Evolutionary conservation across 2,329 filamentous ascomycete genomes (phyloP).

Genomic region (Aspergillus aculeatus): DNA sequence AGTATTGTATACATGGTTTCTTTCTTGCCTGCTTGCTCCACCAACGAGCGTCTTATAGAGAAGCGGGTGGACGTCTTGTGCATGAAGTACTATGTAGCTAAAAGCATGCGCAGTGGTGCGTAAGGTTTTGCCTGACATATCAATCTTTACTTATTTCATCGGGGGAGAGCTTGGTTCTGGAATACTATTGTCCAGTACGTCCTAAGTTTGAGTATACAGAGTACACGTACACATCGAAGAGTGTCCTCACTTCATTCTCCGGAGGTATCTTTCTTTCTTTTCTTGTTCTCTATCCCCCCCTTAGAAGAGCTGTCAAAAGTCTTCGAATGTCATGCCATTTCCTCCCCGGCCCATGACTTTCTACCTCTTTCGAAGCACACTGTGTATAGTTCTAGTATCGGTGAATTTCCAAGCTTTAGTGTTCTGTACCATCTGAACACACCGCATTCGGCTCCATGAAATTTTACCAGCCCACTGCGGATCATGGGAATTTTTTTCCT

Average conservation of each 20-base stretch:
- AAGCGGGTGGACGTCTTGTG: too few species aligned
- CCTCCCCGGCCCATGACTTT: background rate
- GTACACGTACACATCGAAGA: too few species aligned
- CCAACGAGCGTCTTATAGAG: background rate
- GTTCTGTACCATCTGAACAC: conserved; percentile 12
- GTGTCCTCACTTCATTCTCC: too few species aligned
- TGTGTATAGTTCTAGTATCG: background rate
- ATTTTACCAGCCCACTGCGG: conserved; percentile 24
- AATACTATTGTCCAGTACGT: too few species aligned
- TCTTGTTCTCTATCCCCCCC: background rate
- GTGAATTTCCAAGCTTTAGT: background rate
- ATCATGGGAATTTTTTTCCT: conserved; percentile 10
- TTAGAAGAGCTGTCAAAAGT: background rate
- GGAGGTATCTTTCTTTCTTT: background rate
- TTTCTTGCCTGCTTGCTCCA: background rate
- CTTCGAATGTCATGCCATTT: background rate
- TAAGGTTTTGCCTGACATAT: background rate
- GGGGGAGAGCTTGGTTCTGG: too few species aligned
- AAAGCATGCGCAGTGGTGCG: background rate
- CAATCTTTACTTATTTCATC: background rate
- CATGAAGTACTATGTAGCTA: background rate
- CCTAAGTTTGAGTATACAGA: too few species aligned
- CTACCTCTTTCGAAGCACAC: background rate
- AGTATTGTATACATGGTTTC: background rate
- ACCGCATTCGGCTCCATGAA: conserved; percentile 20